Percentiles rank a stretch among this genome's conserved stretches.
phyloP scores from a whole-genome alignment of 345 rosid species.

The Nasturtium officinale region DNA sequence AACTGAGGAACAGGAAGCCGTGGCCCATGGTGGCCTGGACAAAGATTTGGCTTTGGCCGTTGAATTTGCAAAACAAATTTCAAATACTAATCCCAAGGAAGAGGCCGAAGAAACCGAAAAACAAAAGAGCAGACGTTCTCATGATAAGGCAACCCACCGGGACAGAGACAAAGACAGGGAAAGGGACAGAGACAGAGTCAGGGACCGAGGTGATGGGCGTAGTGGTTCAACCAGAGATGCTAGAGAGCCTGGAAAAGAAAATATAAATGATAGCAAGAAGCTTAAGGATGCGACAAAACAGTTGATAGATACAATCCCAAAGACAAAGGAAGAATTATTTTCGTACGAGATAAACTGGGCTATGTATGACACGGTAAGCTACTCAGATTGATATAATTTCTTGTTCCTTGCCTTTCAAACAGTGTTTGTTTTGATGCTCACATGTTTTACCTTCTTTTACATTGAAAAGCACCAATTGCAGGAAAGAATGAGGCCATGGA shows the following conservation, averaged over 20 bases:
- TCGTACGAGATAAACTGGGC: constrained; percentile 91
- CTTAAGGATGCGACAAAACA: constrained; percentile 95
- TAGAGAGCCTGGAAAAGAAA: constrained; percentile 56
- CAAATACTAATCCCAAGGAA: constrained; percentile 65
- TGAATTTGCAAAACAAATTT: constrained; percentile 89
- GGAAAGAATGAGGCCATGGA: constrained; percentile 98
- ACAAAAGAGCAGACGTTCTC: constrained; percentile 73
- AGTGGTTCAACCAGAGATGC: constrained; percentile 39
- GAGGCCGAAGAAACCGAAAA: constrained; percentile 74
- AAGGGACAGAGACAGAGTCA: constrained; percentile 59
- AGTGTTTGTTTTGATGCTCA: constrained; percentile 30
- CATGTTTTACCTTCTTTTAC: not conserved
- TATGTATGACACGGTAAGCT: constrained; percentile 79
- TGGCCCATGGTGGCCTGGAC: constrained; percentile 57
- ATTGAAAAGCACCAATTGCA: constrained; percentile 68
- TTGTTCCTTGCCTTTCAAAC: constrained; percentile 21
- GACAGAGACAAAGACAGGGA: constrained; percentile 59
- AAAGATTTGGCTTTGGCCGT: constrained; percentile 93
- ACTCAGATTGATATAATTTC: constrained; percentile 14
- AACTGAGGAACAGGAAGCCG: constrained; percentile 84
- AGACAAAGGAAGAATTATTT: constrained; percentile 94
- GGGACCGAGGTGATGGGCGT: constrained; percentile 64
- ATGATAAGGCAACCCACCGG: constrained; percentile 70
- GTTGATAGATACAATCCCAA: constrained; percentile 95
- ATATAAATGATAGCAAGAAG: constrained; percentile 70